These are phyloP conservation scores for Dioscorea alata DNA, from an alignment of 106 monocot genomes.

Conservation along the genomic window DNA sequence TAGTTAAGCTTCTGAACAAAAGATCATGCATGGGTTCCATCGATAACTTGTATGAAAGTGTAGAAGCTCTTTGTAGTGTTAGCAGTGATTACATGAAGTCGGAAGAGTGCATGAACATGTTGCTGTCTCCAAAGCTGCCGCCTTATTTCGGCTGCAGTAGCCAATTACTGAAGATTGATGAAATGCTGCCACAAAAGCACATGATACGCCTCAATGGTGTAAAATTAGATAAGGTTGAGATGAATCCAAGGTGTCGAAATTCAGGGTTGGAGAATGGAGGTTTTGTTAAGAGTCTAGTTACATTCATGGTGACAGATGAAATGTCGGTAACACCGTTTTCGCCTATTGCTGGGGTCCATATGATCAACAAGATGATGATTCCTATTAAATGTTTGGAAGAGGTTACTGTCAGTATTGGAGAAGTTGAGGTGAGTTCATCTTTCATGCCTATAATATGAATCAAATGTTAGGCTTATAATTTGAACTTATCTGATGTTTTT, in stretches of 20 bases:
- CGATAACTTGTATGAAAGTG: constrained; percentile 40
- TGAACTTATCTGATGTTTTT: background rate
- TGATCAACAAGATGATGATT: constrained; percentile 21
- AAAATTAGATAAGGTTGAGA: constrained; percentile 1
- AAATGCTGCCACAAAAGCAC: constrained; percentile 5
- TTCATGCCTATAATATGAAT: too few relatives aligned
- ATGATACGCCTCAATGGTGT: constrained; percentile 11
- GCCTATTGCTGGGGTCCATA: constrained; percentile 13
- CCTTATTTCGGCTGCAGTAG: constrained; percentile 5
- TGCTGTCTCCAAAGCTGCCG: constrained; percentile 27
- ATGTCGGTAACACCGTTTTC: constrained; percentile 26
- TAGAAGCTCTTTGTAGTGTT: constrained; percentile 17
- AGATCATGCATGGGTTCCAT: constrained; percentile 23
- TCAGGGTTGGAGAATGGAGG: constrained; percentile 3
- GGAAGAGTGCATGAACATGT: constrained; percentile 14
- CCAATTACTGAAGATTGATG: constrained; percentile 14
- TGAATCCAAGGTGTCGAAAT: constrained; percentile 16
- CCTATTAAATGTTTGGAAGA: constrained; percentile 23
- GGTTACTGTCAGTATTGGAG: constrained; percentile 20
- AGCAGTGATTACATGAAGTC: constrained; percentile 14
- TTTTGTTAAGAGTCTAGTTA: constrained; percentile 11
- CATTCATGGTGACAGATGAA: constrained; percentile 30
- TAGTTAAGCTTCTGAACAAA: constrained; percentile 17
- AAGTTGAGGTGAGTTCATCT: constrained; percentile 24
- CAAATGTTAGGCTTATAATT: too few relatives aligned